phyloP scores from a whole-genome alignment of 148 eudicot species.

The Vaccinium macrocarpon region DNA sequence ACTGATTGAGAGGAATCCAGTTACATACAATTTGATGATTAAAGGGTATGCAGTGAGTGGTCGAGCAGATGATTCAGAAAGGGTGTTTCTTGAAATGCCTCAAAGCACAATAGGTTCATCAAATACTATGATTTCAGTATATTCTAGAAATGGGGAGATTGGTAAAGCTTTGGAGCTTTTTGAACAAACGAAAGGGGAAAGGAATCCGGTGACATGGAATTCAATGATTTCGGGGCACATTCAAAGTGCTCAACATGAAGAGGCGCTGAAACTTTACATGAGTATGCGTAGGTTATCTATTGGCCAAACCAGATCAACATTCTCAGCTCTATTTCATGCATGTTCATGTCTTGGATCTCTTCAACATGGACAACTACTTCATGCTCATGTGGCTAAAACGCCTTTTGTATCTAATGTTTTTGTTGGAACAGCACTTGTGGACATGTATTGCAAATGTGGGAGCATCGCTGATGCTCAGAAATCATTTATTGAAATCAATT shows the following conservation, averaged over 20 bases:
- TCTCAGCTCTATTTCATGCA: conserved; percentile 43
- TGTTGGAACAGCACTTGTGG: conserved; percentile 46
- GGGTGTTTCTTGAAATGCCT: conserved; percentile 40
- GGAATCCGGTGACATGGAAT: conserved; percentile 50
- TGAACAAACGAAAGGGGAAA: conserved; percentile 34
- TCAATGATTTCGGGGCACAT: conserved; percentile 55
- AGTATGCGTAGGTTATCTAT: conserved; percentile 37
- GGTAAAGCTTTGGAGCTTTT: conserved; percentile 51
- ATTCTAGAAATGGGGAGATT: conserved; percentile 35
- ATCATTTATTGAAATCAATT: conserved; percentile 27
- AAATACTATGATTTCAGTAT: conserved; percentile 52
- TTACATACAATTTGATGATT: conserved; percentile 50
- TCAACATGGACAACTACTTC: conserved; percentile 44
- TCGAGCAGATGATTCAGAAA: conserved; percentile 32
- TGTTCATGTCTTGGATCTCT: conserved; percentile 52
- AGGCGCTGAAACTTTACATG: conserved; percentile 37
- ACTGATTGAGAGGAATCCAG: conserved; percentile 27
- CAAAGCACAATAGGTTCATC: conserved; percentile 25
- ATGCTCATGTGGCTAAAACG: conserved; percentile 38
- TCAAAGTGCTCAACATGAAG: conserved; percentile 42
- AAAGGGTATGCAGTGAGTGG: conserved; percentile 44
- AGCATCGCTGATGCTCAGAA: conserved; percentile 30
- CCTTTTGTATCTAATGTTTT: conserved; percentile 39
- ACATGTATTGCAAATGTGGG: conserved; percentile 52
- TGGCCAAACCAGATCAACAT: conserved; percentile 48